Evolutionary conservation across 495 filamentous ascomycete genomes (phyloP).

Genomic region (Diplogelasinospora grovesii): DNA sequence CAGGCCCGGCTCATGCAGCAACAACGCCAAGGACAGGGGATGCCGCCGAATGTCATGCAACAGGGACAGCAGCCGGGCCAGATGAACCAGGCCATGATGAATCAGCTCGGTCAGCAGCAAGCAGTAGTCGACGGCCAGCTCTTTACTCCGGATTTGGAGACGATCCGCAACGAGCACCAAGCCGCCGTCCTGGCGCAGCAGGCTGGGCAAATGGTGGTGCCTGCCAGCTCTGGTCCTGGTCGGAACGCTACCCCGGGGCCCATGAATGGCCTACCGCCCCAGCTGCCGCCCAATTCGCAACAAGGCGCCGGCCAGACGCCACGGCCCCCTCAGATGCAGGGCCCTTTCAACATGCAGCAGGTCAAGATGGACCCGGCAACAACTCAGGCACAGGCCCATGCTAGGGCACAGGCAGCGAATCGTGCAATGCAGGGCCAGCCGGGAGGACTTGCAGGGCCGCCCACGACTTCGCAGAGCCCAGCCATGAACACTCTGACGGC

Average conservation of each 20-base stretch:
- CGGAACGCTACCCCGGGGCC: conserved; percentile 36
- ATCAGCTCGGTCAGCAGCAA: conserved; percentile 26
- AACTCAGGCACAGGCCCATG: conserved; percentile 28
- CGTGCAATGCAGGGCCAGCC: conserved; percentile 42
- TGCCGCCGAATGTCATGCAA: conserved; percentile 16
- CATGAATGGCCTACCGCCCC: conserved; percentile 31
- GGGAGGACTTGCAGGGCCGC: conserved; percentile 34
- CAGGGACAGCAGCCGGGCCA: conserved; percentile 29
- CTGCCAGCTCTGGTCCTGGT: conserved; percentile 38
- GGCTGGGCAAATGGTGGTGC: conserved; percentile 46
- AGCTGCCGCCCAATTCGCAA: conserved; percentile 27
- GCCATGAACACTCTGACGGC: conserved; percentile 44
- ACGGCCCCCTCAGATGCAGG: conserved; percentile 30
- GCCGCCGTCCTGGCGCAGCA: conserved; percentile 39
- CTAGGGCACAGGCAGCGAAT: conserved; percentile 22
- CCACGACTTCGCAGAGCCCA: conserved; percentile 44
- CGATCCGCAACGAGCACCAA: conserved; percentile 43
- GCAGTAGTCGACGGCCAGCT: conserved; percentile 30
- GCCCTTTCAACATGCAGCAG: conserved; percentile 33
- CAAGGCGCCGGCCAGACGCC: conserved; percentile 28
- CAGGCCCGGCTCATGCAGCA: conserved; percentile 21
- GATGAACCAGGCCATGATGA: conserved; percentile 32
- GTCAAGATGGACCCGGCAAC: conserved; percentile 34
- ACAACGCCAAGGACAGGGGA: too few species aligned
- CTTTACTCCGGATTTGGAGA: conserved; percentile 38